These are phyloP conservation scores for Candida methanosorbosa DNA, from an alignment of 805 yeast genomes.

Conservation along the genomic window DNA sequence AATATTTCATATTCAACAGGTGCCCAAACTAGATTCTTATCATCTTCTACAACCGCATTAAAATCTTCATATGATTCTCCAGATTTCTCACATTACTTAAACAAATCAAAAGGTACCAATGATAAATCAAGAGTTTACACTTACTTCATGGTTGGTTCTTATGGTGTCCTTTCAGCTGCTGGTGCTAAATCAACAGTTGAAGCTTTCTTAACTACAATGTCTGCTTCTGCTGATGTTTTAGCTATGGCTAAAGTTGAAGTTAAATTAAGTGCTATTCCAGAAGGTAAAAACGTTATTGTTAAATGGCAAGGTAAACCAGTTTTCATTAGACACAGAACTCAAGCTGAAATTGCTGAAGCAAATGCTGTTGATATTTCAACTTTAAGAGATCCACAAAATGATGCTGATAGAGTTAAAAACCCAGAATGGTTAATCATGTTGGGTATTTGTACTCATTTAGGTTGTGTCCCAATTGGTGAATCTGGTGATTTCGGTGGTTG, in stretches of 20 bases:
- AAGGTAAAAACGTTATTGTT: constrained; percentile 95
- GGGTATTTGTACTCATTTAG: constrained; percentile 99
- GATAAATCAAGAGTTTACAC: constrained; percentile 81
- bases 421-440: constrained; percentile 99
- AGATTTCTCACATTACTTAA: constrained; percentile 75
- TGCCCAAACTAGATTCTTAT: constrained; percentile 37
- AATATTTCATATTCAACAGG: constrained; percentile 8
- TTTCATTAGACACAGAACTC: constrained; percentile 97
- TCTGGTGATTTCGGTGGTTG: constrained; percentile 99
- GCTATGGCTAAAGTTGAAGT: constrained; percentile 99
- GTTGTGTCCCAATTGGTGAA: constrained; percentile 99
- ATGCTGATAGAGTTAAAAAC: constrained; percentile 86
- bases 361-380: constrained; percentile 64
- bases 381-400: constrained; percentile 92
- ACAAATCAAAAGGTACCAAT: constrained; percentile 51
- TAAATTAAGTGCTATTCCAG: constrained; percentile 86
- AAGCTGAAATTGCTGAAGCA: constrained; percentile 90
- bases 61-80: constrained; percentile 87
- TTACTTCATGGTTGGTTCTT: constrained; percentile 96
- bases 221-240: constrained; percentile 97
- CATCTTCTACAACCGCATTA: constrained; percentile 39
- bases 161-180: constrained; percentile 84
- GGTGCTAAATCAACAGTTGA: constrained; percentile 96
- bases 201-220: constrained; percentile 83
- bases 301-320: constrained; percentile 99